Conservation (phyloP, 257 asterid genomes). For the Catharanthus roseus region DNA sequence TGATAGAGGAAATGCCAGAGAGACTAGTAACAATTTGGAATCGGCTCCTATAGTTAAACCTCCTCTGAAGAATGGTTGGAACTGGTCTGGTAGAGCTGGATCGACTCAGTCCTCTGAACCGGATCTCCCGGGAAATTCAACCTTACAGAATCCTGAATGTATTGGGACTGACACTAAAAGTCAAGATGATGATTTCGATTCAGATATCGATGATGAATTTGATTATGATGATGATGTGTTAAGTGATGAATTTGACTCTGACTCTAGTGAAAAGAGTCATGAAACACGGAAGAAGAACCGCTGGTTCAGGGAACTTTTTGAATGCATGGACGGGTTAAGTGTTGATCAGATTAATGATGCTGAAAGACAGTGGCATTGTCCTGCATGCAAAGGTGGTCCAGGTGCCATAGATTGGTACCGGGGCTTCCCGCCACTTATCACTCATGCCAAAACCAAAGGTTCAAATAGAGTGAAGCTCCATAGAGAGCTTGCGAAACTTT, state of each 20-base stretch:
- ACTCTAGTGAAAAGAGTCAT: slow-evolving; percentile 30
- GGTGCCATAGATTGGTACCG: slow-evolving; percentile 41
- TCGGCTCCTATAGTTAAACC: slow-evolving; percentile 37
- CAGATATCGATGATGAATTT: slow-evolving; percentile 26
- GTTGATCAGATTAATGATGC: slow-evolving; percentile 26
- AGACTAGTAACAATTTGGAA: slow-evolving; percentile 12
- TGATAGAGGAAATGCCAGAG: slow-evolving; percentile 41
- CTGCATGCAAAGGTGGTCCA: slow-evolving; percentile 45
- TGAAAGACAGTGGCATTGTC: slow-evolving; percentile 42
- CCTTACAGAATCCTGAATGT: slow-evolving; percentile 5
- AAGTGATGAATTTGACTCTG: slow-evolving; percentile 34
- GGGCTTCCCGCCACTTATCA: slow-evolving; percentile 35
- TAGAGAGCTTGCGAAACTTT: slow-evolving; percentile 33
- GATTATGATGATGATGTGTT: slow-evolving; percentile 33
- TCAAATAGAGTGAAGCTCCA: slow-evolving; percentile 33
- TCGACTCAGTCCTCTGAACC: slow-evolving; percentile 25
- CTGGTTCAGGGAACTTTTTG: slow-evolving; percentile 30
- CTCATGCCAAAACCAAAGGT: slow-evolving; percentile 42
- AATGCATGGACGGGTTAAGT: slow-evolving; percentile 24
- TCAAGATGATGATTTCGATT: slow-evolving; percentile 24
- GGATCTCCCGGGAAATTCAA: background rate
- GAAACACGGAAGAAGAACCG: slow-evolving; percentile 25
- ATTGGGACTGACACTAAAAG: slow-evolving; percentile 13
- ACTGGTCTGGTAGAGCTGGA: slow-evolving; percentile 38
- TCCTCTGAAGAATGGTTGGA: slow-evolving; percentile 48